phyloP scores from a whole-genome alignment of 805 yeast genomes.

The Yamadazyma paraphyllophila region DNA sequence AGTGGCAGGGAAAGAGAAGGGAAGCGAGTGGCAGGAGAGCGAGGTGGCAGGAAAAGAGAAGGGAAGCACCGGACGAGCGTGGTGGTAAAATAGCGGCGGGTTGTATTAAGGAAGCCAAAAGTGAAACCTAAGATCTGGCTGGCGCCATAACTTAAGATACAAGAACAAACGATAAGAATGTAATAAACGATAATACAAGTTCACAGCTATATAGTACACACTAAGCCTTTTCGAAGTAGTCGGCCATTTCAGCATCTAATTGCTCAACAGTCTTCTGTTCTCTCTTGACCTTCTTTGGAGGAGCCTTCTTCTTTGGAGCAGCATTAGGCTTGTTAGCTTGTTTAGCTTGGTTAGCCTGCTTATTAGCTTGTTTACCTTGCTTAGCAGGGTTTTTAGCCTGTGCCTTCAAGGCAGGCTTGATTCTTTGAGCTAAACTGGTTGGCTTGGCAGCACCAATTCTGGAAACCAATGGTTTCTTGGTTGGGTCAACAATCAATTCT shows the following conservation, averaged over 20 bases:
- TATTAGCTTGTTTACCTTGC: constrained; percentile 10
- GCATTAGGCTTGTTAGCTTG: constrained; percentile 2
- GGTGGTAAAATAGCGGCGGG: too few relatives aligned
- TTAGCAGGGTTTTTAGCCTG: constrained; percentile 8
- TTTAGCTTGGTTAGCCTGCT: constrained; percentile 14
- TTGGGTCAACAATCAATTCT: constrained; percentile 85
- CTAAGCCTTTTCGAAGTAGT: constrained; percentile 61
- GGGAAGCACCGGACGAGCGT: too few relatives aligned
- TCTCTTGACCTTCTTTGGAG: constrained; percentile 26
- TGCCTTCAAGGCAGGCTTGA: constrained; percentile 20
- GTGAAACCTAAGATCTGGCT: too few relatives aligned
- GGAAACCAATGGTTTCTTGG: constrained; percentile 67
- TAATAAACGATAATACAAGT: neutral
- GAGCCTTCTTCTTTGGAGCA: constrained; percentile 29
- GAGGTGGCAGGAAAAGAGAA: too few relatives aligned
- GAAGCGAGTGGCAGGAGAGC: too few relatives aligned
- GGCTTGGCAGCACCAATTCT: constrained; percentile 56
- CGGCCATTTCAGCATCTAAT: constrained; percentile 97
- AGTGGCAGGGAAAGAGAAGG: neutral
- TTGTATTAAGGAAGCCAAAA: too few relatives aligned
- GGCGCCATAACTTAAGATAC: too few relatives aligned
- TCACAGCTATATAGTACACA: constrained; percentile 1
- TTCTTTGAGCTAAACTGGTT: constrained; percentile 17
- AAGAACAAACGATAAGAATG: too few relatives aligned
- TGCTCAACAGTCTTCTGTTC: constrained; percentile 80